These are phyloP conservation scores for Candida sanyaensis DNA, from an alignment of 1,139 yeast species.

Conservation along the genomic window DNA sequence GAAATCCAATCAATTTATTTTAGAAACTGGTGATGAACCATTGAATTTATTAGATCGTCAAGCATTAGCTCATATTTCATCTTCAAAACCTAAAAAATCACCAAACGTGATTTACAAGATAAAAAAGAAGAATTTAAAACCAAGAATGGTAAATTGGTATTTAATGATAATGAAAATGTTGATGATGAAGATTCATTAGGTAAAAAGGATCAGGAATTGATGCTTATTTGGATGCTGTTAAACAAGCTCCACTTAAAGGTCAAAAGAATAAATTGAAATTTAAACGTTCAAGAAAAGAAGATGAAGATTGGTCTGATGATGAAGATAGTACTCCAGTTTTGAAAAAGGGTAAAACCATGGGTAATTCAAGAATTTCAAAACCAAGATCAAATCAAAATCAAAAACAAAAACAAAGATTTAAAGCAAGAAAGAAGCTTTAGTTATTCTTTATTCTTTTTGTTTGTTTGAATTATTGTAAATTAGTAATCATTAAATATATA, in stretches of 20 bases:
- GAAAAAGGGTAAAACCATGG: constrained; percentile 16
- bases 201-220: constrained; percentile 64
- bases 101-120: constrained; percentile 43
- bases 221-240: constrained; percentile 92
- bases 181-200: constrained; percentile 54
- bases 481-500: too few relatives aligned
- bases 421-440: constrained; percentile 56
- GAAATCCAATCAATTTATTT: constrained; percentile 56
- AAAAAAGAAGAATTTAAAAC: constrained; percentile 55
- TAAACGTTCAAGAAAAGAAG: constrained; percentile 59
- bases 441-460: too few relatives aligned
- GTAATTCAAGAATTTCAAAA: constrained; percentile 32
- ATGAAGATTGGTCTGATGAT: constrained; percentile 58
- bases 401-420: constrained; percentile 43
- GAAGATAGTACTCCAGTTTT: constrained; percentile 24
- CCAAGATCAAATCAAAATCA: constrained; percentile 23
- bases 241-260: constrained; percentile 90
- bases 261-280: constrained; percentile 88
- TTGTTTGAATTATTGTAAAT: too few relatives aligned
- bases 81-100: constrained; percentile 71
- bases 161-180: constrained; percentile 41
- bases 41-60: constrained; percentile 85
- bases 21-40: constrained; percentile 81
- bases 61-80: constrained; percentile 83
- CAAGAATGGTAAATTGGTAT: constrained; percentile 55